Conservation (phyloP, 208 protist species). For the Acanthamoeba healyi region DNA sequence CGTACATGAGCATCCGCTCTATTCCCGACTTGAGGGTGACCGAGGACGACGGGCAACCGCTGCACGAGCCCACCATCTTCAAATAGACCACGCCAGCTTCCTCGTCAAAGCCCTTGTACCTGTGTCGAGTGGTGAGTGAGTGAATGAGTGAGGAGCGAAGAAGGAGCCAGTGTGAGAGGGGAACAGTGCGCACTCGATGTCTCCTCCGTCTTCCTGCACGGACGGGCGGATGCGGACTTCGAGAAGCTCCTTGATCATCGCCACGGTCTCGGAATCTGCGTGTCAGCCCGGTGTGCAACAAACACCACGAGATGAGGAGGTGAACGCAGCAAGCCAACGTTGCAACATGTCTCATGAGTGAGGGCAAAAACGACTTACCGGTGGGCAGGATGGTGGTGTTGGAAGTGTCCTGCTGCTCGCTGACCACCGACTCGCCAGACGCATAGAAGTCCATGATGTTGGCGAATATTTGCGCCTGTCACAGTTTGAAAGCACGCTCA, state of each 20-base stretch:
- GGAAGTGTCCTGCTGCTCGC: slow-evolving; percentile 7
- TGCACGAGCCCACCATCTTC: slow-evolving; percentile 89
- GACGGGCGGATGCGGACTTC: slow-evolving; percentile 88
- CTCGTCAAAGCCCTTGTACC: slow-evolving; percentile 26
- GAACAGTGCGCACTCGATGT: slow-evolving; percentile 89
- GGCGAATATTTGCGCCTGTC: slow-evolving; percentile 84
- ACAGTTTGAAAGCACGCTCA: not conserved
- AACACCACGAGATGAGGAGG: too few species aligned
- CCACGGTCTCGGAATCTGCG: slow-evolving; percentile 86
- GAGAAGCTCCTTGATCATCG: slow-evolving; percentile 93
- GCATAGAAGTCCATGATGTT: slow-evolving; percentile 90
- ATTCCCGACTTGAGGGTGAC: slow-evolving; percentile 92
- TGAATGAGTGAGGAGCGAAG: too few species aligned
- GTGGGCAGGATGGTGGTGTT: not conserved
- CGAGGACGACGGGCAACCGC: slow-evolving; percentile 88
- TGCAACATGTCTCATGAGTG: too few species aligned
- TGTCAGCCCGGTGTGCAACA: not conserved
- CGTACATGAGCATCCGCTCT: slow-evolving; percentile 94
- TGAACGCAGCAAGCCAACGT: too few species aligned
- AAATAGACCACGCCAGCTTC: slow-evolving; percentile 88
- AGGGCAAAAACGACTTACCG: not conserved
- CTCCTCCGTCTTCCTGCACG: slow-evolving; percentile 91
- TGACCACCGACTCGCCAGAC: slow-evolving; percentile 82
- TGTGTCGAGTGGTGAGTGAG: not conserved
- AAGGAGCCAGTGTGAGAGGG: not conserved